Evolutionary conservation across 768 basidiomycete genomes (phyloP).

Genomic region (Gautieria morchelliformis): DNA sequence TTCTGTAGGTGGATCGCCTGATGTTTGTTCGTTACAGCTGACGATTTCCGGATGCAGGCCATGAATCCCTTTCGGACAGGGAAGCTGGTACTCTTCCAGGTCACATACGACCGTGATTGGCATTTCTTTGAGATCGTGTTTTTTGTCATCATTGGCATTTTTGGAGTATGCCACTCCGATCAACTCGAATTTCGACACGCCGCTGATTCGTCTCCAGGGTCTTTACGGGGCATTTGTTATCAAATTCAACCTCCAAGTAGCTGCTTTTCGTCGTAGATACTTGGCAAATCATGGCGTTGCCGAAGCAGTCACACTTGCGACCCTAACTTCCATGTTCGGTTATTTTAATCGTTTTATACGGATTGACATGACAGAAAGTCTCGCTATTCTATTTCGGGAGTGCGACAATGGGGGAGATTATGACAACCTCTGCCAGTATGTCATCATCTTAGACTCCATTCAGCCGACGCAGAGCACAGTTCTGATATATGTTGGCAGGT

Average conservation of each 20-base stretch:
- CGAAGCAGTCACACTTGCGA: constrained; percentile 83
- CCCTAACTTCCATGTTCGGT: constrained; percentile 82
- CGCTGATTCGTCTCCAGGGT: constrained; percentile 45
- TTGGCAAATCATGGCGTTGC: constrained; percentile 74
- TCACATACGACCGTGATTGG: constrained; percentile 96
- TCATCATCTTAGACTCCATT: constrained; percentile 12
- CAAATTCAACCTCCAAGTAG: constrained; percentile 93
- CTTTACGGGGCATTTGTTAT: constrained; percentile 95
- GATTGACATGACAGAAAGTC: constrained; percentile 96
- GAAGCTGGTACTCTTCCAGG: constrained; percentile 95
- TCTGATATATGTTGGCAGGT: constrained; percentile 33
- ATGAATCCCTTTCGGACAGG: constrained; percentile 99
- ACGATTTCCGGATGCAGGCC: constrained; percentile 37
- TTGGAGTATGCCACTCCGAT: constrained; percentile 55
- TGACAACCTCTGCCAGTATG: constrained; percentile 91
- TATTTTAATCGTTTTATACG: constrained; percentile 93
- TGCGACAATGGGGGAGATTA: constrained; percentile 92
- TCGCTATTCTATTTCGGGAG: constrained; percentile 91
- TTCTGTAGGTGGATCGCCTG: constrained; percentile 49
- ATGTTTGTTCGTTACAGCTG: not conserved
- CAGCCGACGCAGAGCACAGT: constrained; percentile 5
- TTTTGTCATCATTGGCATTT: constrained; percentile 90
- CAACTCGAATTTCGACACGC: not conserved
- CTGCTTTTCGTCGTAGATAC: constrained; percentile 89
- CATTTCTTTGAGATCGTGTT: constrained; percentile 98